Conservation (phyloP, 176 grass and related monocot genomes). For the maize (Zea mays) region DNA sequence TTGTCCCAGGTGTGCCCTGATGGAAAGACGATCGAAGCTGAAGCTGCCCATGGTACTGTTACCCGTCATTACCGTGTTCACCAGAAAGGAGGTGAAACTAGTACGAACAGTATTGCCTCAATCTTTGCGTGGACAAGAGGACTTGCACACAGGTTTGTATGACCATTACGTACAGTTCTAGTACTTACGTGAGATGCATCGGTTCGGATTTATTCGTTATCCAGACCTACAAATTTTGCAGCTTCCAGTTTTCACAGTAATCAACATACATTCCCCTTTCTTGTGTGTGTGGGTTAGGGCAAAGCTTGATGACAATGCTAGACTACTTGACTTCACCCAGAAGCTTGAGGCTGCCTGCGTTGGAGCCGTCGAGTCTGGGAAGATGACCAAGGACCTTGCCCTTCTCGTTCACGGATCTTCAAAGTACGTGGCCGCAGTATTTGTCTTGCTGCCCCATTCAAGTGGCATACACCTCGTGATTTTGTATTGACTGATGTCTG, state of each 20-base stretch:
- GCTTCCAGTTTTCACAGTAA: neutral
- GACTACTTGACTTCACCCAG: slow-evolving; percentile 57
- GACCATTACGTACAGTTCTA: neutral
- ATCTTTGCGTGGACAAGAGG: slow-evolving; percentile 68
- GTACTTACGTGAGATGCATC: neutral
- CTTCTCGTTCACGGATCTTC: slow-evolving; percentile 52
- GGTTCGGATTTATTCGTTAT: neutral
- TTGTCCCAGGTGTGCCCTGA: slow-evolving; percentile 54
- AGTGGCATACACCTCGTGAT: neutral
- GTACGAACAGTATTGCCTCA: slow-evolving; percentile 65
- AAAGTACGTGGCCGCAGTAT: slow-evolving; percentile 21
- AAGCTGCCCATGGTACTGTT: slow-evolving; percentile 69
- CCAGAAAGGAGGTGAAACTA: slow-evolving; percentile 68
- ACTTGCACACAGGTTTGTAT: slow-evolving; percentile 62
- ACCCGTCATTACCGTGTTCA: slow-evolving; percentile 63
- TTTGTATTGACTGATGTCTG: slow-evolving; percentile 11
- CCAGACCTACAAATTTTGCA: neutral
- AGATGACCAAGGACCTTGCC: slow-evolving; percentile 73
- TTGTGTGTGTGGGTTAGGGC: slow-evolving; percentile 36
- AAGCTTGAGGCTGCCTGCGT: slow-evolving; percentile 65
- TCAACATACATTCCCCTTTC: neutral
- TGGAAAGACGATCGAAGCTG: slow-evolving; percentile 70
- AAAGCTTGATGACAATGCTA: slow-evolving; percentile 60
- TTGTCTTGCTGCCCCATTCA: neutral
- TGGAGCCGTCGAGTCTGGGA: slow-evolving; percentile 59